Base-by-base conservation (phyloP, 306 rosid genomes). In the Castanea mollissima region DNA sequence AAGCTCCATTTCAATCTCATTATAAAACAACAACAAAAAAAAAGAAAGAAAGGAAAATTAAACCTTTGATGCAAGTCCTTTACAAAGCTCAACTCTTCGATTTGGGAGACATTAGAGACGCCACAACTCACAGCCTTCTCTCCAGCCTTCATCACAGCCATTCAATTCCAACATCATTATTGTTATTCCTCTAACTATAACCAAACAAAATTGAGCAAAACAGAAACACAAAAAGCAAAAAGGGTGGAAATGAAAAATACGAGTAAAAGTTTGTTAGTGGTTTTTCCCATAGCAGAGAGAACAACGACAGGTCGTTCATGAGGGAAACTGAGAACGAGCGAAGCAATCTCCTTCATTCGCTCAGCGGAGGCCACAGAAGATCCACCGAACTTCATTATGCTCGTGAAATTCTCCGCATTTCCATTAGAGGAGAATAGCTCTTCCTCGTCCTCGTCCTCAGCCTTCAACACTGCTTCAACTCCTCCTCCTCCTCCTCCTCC, bases 311-410 rank as follows among this genome's bases (percentile, higher is more conserved):
- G 97, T 74, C 89, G 86, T 85, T 94, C 97, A 51, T 91, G 87
- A 0, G 97, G 97, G 81, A 94, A 94, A 79, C 92, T 83, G 49
- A 85, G 87, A 73, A 92, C 83, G 44, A 94, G 98, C 69, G 55
- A 83, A 35, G 97, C 94, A 77, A 94, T 85, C 86, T 94, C 97
- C 67, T 81, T 92, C 92, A 94, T 91, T 81, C 97, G 88, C 78
- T 83, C 90, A 0, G 98, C 94, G 58, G 85, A 88, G 8, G 97
- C 93, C 76, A 94, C 79, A 0, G 98, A 94, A 25, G 98, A 94
- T 44, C 98, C 98, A n/a, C 98, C 98, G 56, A 94, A 94, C 83
- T 94, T 94, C 97, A 94, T 94, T 44, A 91, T 97, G 68, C 94
- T 86, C 2, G 92, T 87, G 68, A 83, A 92, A 68, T 84, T 86